Conservation (phyloP, 495 filamentous ascomycete genomes). For the Darksidea phi region DNA sequence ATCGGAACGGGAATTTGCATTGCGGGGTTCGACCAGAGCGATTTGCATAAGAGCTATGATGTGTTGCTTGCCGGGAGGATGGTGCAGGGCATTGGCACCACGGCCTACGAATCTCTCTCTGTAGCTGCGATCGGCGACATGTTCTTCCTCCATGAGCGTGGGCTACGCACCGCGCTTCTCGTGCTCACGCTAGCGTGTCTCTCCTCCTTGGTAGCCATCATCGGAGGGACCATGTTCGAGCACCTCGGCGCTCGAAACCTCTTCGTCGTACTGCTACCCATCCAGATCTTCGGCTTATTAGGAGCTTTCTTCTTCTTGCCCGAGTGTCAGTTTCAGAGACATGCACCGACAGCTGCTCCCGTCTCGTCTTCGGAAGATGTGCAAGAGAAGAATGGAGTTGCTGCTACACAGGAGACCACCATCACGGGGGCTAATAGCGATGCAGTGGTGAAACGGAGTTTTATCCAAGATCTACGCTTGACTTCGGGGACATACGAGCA, state of each 20-base stretch:
- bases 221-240: conserved; percentile 16
- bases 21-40: conserved; percentile 20
- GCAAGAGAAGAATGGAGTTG: conserved; percentile 5
- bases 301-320: conserved; percentile 17
- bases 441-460: conserved; percentile 7
- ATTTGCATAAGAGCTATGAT: conserved; percentile 8
- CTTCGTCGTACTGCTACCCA: conserved; percentile 20
- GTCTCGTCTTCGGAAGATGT: not conserved
- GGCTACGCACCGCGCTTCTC: conserved; percentile 13
- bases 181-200: conserved; percentile 23
- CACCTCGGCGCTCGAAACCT: conserved; percentile 15
- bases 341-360: not conserved
- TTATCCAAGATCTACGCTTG: conserved; percentile 10
- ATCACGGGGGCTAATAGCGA: not conserved
- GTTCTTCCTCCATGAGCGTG: conserved; percentile 26
- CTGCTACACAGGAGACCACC: not conserved
- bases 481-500: conserved; percentile 1
- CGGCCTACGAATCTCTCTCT: conserved; percentile 22
- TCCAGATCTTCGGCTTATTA: conserved; percentile 19
- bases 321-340: conserved; percentile 10
- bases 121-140: conserved; percentile 24
- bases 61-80: conserved; percentile 22
- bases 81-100: conserved; percentile 22
- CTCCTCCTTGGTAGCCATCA: conserved; percentile 14
- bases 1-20: conserved; percentile 30